Conservation (phyloP, 176 grass and related monocot species). For the Oryza glumipatula region DNA sequence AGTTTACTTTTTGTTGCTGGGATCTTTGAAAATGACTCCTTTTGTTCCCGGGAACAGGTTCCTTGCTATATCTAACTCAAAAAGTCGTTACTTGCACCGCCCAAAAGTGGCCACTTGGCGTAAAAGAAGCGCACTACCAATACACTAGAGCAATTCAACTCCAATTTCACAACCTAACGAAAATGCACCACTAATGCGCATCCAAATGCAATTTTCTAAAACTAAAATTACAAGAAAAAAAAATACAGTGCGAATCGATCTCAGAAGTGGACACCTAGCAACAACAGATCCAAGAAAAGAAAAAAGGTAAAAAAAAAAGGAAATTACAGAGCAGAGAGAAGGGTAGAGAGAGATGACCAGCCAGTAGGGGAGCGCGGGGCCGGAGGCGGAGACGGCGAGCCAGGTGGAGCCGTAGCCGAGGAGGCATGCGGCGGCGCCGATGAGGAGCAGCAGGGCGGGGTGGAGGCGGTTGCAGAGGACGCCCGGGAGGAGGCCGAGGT, state of each 20-base stretch:
- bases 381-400: constrained; percentile 59
- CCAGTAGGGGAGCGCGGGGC: constrained; percentile 70
- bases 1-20: neutral
- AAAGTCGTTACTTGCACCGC: constrained; percentile 9
- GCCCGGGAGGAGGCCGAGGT: constrained; percentile 70
- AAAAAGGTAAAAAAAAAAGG: neutral
- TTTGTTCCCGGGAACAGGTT: neutral
- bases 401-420: constrained; percentile 65
- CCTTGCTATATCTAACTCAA: neutral
- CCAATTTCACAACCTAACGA: neutral
- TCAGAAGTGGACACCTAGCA: neutral
- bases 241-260: neutral
- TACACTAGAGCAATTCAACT: constrained; percentile 27
- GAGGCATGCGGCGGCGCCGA: constrained; percentile 65
- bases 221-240: neutral
- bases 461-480: constrained; percentile 90
- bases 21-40: constrained; percentile 33
- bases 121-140: constrained; percentile 12
- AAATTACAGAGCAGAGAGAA: no score
- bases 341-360: constrained; percentile 34
- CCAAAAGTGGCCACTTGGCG: constrained; percentile 34
- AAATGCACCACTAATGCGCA: neutral
- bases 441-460: constrained; percentile 66
- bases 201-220: neutral
- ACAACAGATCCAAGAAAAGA: neutral